Percentiles rank a stretch among this genome's conserved stretches.
Evolutionary conservation across 1,284 basidiomycete species (phyloP).

Genomic region (Sporisorium graminicola): DNA sequence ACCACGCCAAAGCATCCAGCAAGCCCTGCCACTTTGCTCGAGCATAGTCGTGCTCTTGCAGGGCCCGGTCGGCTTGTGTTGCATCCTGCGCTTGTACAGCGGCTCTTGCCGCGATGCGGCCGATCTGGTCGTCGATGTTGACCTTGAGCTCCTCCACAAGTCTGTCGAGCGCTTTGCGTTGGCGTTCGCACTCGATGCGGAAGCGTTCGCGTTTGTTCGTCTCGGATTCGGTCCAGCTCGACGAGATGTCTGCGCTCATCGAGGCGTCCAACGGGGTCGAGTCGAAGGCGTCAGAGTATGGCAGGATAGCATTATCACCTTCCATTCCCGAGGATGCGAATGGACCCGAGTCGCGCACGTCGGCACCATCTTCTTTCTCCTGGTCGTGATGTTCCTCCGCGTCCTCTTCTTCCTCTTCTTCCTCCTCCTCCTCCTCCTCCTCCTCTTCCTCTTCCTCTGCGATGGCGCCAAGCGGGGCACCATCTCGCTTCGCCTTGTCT

Average conservation of each 20-base stretch:
- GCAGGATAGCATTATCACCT: neutral
- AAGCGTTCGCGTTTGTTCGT: constrained; percentile 34
- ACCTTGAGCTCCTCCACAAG: constrained; percentile 42
- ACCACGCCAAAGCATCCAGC: constrained; percentile 42
- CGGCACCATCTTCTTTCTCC: neutral
- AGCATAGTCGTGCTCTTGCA: constrained; percentile 25
- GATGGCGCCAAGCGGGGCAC: constrained; percentile 40
- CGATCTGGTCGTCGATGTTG: constrained; percentile 46
- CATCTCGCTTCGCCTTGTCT: constrained; percentile 30
- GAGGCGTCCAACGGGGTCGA: constrained; percentile 30
- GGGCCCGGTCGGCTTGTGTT: constrained; percentile 27
- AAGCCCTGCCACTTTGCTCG: constrained; percentile 41
- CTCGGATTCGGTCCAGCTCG: constrained; percentile 34
- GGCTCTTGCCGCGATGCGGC: constrained; percentile 22
- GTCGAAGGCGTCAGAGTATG: neutral
- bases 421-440: constrained; percentile 34
- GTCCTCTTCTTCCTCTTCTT: constrained; percentile 22
- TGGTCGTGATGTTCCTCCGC: constrained; percentile 2
- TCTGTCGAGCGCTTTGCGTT: constrained; percentile 29
- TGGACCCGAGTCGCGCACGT: neutral
- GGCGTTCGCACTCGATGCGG: constrained; percentile 30
- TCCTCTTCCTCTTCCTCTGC: constrained; percentile 45
- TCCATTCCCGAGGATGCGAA: too few relatives aligned
- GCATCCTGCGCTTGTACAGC: constrained; percentile 24
- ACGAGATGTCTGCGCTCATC: constrained; percentile 29